Evolutionary conservation across 805 yeast species (phyloP), one percentile per base, ranked within the genome.

Genomic region (Yamadazyma kitorensis): DNA sequence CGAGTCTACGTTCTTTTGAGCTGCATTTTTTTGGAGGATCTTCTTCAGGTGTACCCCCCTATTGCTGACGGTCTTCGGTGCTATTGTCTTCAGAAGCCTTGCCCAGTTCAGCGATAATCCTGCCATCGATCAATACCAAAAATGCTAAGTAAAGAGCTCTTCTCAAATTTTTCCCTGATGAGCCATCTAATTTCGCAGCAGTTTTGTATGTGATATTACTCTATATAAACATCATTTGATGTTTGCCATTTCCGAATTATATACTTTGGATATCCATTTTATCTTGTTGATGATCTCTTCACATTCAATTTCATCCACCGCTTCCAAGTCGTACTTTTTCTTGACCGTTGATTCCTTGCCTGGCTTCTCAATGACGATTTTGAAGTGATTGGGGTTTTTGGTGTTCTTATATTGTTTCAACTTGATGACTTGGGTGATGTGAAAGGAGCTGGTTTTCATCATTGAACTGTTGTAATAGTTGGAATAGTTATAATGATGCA

Each of bases 241-340:
- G 17, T 34, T 33, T 16, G 33, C 31, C 39, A 37, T 41, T 17
- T 41, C 45, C 9, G 37, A 24, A 17, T 37, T 70, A 46, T 80
- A 80, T 1, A 80, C 76, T 32, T 68, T 70, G 23, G 76, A 61
- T 21, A 85, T 68, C 50, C 73, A 70, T 31, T 72, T 70, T 29
- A 91, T 68, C 47, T 82, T 81, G n/a, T 72, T 64, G 6, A 91
- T 82, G 35, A 91, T 89, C 42, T 85, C 95, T 23, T 68, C 70
- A 29, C 93, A 77, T 38, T 83, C 83, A 2, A 55, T 54, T 0
- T 70, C 64, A 28, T 70, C 74, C 5, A 68, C 66, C 0, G 96
- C 93, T 49, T 89, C 97, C 37, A 91, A 71, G 48, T 87, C 94
- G 55, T 91, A 89, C 48, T 93, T 76, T 55, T 89, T 88, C 20